A percentile compares a stretch with the other conserved stretches of the same genome.
These are phyloP conservation scores for Euphorbia lathyris DNA, from an alignment of 345 rosid species.

Conservation along the genomic window DNA sequence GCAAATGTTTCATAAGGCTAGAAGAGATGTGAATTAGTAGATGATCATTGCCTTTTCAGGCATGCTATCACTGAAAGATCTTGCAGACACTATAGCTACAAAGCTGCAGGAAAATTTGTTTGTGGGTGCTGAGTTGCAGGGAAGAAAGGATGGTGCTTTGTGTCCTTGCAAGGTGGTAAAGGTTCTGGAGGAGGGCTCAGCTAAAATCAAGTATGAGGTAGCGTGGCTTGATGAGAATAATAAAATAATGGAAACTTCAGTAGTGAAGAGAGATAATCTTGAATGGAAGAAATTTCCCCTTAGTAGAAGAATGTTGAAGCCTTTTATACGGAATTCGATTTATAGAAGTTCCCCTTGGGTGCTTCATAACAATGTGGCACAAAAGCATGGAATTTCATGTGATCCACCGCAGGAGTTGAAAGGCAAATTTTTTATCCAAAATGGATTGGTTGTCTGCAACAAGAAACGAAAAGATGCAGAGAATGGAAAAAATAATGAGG, in stretches of 20 bases:
- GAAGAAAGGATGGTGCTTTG: conserved; percentile 48
- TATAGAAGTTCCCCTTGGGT: conserved; percentile 85
- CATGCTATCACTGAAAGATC: conserved; percentile 81
- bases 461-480: conserved; percentile 46
- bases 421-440: conserved; percentile 46
- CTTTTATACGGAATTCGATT: conserved; percentile 90
- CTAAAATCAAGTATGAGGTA: conserved; percentile 51
- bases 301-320: conserved; percentile 76
- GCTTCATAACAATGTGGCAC: conserved; percentile 64
- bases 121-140: conserved; percentile 68
- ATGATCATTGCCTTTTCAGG: conserved; percentile 43
- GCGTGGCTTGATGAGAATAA: conserved; percentile 65
- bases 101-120: conserved; percentile 55
- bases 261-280: conserved; percentile 58
- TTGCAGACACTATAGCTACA: conserved; percentile 57
- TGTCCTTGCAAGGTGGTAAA: conserved; percentile 65
- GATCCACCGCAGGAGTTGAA: conserved; percentile 64
- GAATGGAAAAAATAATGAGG: conserved; percentile 25
- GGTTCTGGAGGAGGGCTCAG: conserved; percentile 38
- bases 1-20: background rate
- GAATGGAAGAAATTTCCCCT: conserved; percentile 64
- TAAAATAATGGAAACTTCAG: conserved; percentile 42
- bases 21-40: background rate
- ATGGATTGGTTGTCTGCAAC: conserved; percentile 58
- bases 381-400: conserved; percentile 58